Conservation (phyloP, 495 filamentous ascomycete genomes). For the Podospora comata region DNA sequence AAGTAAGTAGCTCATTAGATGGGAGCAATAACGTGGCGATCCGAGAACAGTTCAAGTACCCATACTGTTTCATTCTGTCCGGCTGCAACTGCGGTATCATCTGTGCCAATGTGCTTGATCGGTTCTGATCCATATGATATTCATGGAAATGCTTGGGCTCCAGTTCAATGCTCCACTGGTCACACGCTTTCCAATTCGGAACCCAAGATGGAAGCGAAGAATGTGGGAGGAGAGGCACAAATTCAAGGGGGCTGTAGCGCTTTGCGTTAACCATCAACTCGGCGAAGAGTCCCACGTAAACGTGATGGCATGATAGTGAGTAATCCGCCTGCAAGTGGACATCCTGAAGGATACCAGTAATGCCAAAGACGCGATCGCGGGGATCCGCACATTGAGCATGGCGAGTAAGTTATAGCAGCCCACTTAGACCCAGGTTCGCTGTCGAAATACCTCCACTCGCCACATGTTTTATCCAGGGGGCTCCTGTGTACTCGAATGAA, state of each 20-base stretch:
- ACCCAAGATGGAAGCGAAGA: slow-evolving; percentile 1
- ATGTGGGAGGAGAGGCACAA: not conserved
- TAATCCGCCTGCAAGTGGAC: not conserved
- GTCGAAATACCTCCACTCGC: no score
- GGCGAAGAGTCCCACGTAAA: slow-evolving; percentile 1
- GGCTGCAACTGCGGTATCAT: no score
- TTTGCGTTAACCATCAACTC: not conserved
- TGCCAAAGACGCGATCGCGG: slow-evolving; percentile 2
- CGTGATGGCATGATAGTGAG: not conserved
- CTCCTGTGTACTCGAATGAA: no score
- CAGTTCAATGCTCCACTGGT: not conserved
- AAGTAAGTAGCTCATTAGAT: no score
- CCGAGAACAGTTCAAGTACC: no score
- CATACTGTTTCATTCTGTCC: no score
- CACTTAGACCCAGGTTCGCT: no score
- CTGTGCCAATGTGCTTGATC: not conserved
- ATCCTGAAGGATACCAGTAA: not conserved
- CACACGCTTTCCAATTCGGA: not conserved
- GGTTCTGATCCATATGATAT: not conserved
- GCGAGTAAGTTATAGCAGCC: not conserved
- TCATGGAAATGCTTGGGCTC: not conserved
- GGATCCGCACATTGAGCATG: not conserved
- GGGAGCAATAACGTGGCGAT: no score
- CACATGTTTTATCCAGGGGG: no score
- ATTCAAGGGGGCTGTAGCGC: not conserved